Evolutionary conservation across 2,329 filamentous ascomycete species (phyloP), one percentile per base, ranked within the genome.

Genomic region (Penicillium frequentans): DNA sequence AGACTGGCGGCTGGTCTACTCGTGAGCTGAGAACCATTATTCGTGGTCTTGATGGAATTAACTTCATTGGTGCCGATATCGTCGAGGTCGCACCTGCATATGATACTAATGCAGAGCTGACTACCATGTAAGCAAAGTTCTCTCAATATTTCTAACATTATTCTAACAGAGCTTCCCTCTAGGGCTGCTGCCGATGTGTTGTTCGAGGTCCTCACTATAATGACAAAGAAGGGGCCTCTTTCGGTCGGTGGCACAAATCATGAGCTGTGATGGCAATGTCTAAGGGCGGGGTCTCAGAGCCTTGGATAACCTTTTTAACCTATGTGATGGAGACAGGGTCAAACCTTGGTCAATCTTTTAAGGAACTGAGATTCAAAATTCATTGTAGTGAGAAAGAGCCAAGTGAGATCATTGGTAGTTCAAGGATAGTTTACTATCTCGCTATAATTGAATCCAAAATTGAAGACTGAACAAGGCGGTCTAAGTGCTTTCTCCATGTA

Each of bases 171-270:
- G 54, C 14, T 33, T 6, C 31, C 26, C 8, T 44, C 7, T 11
- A 73, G 70, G 70, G 77, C 75, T 42, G 76, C 76, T 5, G 75
- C 76, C 14, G 83, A 92, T 73, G 84, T 84, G 0, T 75, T 93
- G 21, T 93, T 89, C 68, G 89, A 93, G 74, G 84, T 93, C 48
- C 89, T 92, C 84, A 90, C 85, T 13, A 81, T 93, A 59, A 93
- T 92, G 89, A 88, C 91, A 16, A 90, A 91, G 81, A 87, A 86
- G 66, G 90, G 89, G 0, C 88, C 88, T 0, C 75, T 91, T 61
- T 65, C 61, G 8, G 44, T 68, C 31, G 59, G 56, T 8, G 49
- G 33, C 13, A 14, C 23, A 21, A 35, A 14, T 29, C 27, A 48
- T 16, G 27, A 42, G 19, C 39, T 42, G 19, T 42, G 11, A 42